Evolutionary conservation across 176 grass and related monocot species (phyloP).

Genomic region (Ensete glaucum): DNA sequence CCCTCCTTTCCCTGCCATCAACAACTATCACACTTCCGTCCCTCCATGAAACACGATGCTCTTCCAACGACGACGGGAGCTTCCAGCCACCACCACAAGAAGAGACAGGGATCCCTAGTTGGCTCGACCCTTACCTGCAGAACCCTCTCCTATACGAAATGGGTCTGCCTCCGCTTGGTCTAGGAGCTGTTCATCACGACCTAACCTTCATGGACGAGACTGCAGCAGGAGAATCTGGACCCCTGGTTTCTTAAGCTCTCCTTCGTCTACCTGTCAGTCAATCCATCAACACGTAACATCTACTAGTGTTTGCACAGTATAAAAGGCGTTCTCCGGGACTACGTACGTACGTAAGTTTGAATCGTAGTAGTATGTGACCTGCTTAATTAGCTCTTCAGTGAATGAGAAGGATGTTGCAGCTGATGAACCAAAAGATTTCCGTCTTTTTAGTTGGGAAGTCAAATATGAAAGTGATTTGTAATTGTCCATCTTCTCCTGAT

Average conservation of each 20-base stretch:
- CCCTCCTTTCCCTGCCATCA: slow-evolving; percentile 26
- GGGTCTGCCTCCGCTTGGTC: slow-evolving; percentile 17
- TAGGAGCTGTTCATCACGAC: slow-evolving; percentile 5
- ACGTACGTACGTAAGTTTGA: too few relatives aligned
- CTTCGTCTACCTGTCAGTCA: not conserved
- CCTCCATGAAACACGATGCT: not conserved
- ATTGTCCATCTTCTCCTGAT: too few relatives aligned
- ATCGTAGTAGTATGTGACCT: too few relatives aligned
- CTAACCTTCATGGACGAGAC: slow-evolving; percentile 14
- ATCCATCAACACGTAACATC: too few relatives aligned
- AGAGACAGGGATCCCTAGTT: slow-evolving; percentile 12
- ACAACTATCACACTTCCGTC: not conserved
- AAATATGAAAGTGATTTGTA: too few relatives aligned
- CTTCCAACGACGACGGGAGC: not conserved
- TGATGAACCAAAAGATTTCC: too few relatives aligned
- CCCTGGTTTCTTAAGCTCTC: slow-evolving; percentile 33
- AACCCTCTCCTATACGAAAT: slow-evolving; percentile 46
- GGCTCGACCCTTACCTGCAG: slow-evolving; percentile 59
- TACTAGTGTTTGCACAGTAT: too few relatives aligned
- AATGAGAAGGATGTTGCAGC: too few relatives aligned
- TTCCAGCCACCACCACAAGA: not conserved
- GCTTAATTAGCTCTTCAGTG: too few relatives aligned
- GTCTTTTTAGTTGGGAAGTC: too few relatives aligned
- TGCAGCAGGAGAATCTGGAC: slow-evolving; percentile 36
- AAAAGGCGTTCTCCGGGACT: too few relatives aligned